Conservation (phyloP, 305 asterid genomes). For the Fraxinus albicans region DNA sequence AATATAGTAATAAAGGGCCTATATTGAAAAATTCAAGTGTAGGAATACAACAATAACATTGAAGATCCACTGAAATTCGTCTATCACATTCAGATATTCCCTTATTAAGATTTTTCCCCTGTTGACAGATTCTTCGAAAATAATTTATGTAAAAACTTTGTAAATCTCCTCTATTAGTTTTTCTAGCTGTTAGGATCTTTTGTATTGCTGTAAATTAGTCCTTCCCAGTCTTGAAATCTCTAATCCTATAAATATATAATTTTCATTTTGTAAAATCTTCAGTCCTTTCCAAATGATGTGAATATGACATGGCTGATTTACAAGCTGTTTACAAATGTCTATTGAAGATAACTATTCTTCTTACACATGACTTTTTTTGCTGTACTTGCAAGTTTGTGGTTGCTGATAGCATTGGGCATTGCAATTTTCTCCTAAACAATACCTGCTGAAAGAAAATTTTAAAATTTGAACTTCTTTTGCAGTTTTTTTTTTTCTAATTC, state of each 20-base stretch:
- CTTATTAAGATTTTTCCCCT: not conserved
- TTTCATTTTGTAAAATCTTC: not conserved
- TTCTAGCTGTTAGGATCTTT: not conserved
- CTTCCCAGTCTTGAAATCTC: not conserved
- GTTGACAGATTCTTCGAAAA: not conserved
- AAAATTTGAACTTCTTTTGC: slow-evolving; percentile 1
- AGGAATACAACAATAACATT: not conserved
- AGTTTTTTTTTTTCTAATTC: slow-evolving; percentile 10
- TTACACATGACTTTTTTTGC: not conserved
- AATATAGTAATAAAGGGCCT: not conserved
- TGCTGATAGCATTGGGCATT: not conserved
- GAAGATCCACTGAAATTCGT: not conserved
- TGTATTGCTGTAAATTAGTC: not conserved
- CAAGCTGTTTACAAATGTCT: not conserved
- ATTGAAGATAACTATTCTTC: not conserved
- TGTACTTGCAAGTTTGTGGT: not conserved
- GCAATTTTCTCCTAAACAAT: not conserved
- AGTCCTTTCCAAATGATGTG: not conserved
- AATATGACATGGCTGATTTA: not conserved
- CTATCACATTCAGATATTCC: not conserved
- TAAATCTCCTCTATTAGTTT: not conserved
- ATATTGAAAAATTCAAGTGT: not conserved
- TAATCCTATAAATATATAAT: not conserved
- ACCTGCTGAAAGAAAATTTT: not conserved
- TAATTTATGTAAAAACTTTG: not conserved